Evolutionary conservation across 139 green algal species (phyloP).

Genomic region (Coelastrella sp.): DNA sequence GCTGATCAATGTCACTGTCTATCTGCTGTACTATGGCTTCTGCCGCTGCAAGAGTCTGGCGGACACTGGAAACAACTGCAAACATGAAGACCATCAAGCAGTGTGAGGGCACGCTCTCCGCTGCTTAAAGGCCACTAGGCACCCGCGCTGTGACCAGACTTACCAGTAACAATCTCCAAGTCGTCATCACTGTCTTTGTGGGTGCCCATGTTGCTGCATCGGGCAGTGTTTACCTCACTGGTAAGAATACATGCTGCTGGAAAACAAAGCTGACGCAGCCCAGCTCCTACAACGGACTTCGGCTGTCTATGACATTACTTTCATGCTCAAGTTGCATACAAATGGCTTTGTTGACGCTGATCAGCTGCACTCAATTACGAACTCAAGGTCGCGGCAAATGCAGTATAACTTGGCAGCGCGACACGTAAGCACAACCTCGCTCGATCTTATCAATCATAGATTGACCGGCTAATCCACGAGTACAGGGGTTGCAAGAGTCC

Average conservation of each 20-base stretch:
- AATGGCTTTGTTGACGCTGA: not conserved
- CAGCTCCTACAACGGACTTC: too few relatives aligned
- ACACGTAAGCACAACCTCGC: too few relatives aligned
- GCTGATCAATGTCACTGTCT: slow-evolving; percentile 24
- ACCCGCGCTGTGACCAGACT: not conserved
- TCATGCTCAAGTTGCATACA: too few relatives aligned
- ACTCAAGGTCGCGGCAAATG: too few relatives aligned
- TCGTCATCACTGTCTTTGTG: slow-evolving; percentile 1
- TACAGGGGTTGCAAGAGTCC: too few relatives aligned
- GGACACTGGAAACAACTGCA: not conserved
- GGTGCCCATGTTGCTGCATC: not conserved
- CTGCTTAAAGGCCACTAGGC: not conserved
- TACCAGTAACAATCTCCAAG: not conserved
- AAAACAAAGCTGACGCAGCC: too few relatives aligned
- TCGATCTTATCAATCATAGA: too few relatives aligned
- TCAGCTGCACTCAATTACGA: not conserved
- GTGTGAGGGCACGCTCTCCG: not conserved
- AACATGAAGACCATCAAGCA: not conserved
- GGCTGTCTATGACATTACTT: too few relatives aligned
- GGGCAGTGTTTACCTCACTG: not conserved
- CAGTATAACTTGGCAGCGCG: too few relatives aligned
- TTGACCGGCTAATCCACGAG: not conserved
- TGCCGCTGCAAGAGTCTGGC: not conserved
- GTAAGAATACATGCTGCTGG: too few relatives aligned
- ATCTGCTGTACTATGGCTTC: not conserved